Percentiles rank a stretch among this genome's conserved stretches.
These are phyloP conservation scores for Lophiostoma macrostomum DNA, from an alignment of 495 filamentous ascomycete species.

Conservation along the genomic window DNA sequence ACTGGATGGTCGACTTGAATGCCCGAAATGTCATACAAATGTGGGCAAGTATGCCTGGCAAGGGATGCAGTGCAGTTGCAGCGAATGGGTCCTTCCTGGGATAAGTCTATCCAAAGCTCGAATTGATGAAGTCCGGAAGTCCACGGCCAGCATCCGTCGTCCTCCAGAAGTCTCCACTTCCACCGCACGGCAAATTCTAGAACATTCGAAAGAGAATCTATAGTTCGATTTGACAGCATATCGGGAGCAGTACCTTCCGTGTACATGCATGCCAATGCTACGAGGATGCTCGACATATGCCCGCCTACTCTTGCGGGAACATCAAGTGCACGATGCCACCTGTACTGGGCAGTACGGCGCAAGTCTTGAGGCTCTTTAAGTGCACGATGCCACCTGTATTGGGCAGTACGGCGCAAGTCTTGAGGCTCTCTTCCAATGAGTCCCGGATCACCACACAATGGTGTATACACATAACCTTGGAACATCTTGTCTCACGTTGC, in stretches of 20 bases:
- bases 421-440: too few relatives aligned
- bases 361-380: too few relatives aligned
- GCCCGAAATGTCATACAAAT: slow-evolving; percentile 76
- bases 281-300: too few relatives aligned
- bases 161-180: slow-evolving; percentile 16
- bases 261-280: neutral
- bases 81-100: slow-evolving; percentile 85
- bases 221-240: slow-evolving; percentile 12
- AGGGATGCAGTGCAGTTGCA: slow-evolving; percentile 88
- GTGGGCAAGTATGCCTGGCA: slow-evolving; percentile 95
- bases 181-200: neutral
- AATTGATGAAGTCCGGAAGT: slow-evolving; percentile 64
- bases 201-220: slow-evolving; percentile 21
- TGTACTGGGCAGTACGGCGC: too few relatives aligned
- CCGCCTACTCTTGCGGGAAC: too few relatives aligned
- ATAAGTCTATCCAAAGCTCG: slow-evolving; percentile 77
- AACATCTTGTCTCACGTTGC: too few relatives aligned
- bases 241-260: neutral
- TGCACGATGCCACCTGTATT: too few relatives aligned
- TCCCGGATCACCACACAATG: too few relatives aligned
- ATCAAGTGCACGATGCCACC: too few relatives aligned
- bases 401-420: too few relatives aligned
- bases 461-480: too few relatives aligned
- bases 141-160: slow-evolving; percentile 17
- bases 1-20: slow-evolving; percentile 77